Conservation (phyloP, 2,329 filamentous ascomycete genomes). For the Cladosporium sp. region DNA sequence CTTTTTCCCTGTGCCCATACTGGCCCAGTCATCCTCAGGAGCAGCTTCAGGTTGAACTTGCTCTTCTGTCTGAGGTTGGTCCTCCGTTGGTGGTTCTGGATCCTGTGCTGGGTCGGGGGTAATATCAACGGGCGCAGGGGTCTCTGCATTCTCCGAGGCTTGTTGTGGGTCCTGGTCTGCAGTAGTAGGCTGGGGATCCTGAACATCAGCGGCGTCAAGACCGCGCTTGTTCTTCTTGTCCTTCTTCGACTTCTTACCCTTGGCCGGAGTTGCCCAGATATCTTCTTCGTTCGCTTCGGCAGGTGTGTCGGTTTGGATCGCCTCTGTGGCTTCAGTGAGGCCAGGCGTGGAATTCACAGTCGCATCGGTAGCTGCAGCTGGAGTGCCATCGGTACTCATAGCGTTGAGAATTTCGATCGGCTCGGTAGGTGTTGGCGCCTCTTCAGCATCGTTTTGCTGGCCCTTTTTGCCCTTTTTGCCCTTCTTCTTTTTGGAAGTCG, state of each 20-base stretch:
- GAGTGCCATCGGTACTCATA: background rate
- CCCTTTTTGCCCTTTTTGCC: constrained; percentile 26
- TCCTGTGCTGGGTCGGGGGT: background rate
- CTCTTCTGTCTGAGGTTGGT: background rate
- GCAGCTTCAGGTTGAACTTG: background rate
- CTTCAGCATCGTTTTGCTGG: background rate
- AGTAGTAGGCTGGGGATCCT: background rate
- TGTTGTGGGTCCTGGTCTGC: background rate
- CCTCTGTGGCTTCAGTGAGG: background rate
- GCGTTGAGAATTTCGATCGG: background rate
- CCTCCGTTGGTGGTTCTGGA: background rate
- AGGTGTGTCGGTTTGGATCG: background rate
- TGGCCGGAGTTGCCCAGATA: constrained; percentile 11
- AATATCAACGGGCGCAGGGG: background rate
- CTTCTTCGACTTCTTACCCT: constrained; percentile 22
- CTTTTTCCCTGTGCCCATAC: constrained; percentile 17
- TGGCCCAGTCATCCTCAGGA: constrained; percentile 19
- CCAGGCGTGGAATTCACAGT: background rate
- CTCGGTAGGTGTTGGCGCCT: background rate
- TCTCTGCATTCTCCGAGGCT: background rate
- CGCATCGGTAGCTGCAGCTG: background rate
- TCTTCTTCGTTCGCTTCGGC: constrained; percentile 15
- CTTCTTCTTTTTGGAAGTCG: constrained; percentile 19
- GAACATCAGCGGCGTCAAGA: background rate
- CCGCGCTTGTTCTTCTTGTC: constrained; percentile 17